These are phyloP conservation scores for Taiozyma sp. DNA, from an alignment of 1,139 yeast species.

Conservation along the genomic window DNA sequence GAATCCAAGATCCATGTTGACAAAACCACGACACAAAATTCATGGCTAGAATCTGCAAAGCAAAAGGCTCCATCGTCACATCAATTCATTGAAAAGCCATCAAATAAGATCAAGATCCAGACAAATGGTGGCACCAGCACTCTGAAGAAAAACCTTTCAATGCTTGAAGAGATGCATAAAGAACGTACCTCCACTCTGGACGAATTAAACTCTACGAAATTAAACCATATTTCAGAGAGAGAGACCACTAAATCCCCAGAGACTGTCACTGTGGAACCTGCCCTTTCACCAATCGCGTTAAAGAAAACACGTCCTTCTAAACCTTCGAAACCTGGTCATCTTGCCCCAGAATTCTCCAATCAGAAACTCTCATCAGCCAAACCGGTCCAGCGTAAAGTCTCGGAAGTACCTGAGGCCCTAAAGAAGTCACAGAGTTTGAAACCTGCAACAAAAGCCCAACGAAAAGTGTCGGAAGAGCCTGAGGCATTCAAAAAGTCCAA, in stretches of 20 bases:
- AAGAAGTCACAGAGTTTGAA: conserved; percentile 1
- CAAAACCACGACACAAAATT: conserved; percentile 1
- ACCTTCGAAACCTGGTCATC: conserved; percentile 8
- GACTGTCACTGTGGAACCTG: conserved; percentile 2
- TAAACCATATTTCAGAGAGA: conserved; percentile 8
- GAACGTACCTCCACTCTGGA: conserved; percentile 6
- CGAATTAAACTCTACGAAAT: conserved; percentile 9
- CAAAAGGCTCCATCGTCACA: conserved; percentile 7
- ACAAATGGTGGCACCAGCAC: conserved; percentile 20
- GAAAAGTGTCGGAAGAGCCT: conserved; percentile 16
- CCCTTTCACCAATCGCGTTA: conserved; percentile 10
- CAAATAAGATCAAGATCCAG: conserved; percentile 19
- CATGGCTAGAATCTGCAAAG: conserved; percentile 22
- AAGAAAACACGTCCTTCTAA: conserved; percentile 17
- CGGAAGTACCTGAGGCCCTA: conserved; percentile 5
- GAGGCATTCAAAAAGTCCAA: conserved; percentile 27
- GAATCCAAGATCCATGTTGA: conserved; percentile 4
- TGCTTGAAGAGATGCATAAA: conserved; percentile 5
- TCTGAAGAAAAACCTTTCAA: conserved; percentile 5
- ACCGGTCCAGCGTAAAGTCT: not conserved
- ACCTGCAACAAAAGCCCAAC: not conserved
- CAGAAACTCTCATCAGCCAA: not conserved
- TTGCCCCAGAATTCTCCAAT: not conserved
- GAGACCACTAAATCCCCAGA: not conserved
- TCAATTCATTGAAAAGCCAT: conserved; percentile 9